Conservation (phyloP, 192 early-diverging fungal species). For the Backusella liffmaniae region DNA sequence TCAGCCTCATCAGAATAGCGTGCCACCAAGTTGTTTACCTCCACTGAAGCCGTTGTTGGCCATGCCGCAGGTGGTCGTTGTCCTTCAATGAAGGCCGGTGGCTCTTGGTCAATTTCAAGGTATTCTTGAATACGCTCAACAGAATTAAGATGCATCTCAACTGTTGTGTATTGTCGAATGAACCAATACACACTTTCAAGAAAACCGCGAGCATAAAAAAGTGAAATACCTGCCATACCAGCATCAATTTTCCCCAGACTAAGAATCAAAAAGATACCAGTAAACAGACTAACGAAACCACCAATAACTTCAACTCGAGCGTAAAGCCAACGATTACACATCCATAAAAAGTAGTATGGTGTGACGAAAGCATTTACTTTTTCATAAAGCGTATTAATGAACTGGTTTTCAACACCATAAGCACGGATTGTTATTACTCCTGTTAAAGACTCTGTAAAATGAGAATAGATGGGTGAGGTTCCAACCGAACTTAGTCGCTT, state of each 20-base stretch:
- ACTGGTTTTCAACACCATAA: constrained; percentile 64
- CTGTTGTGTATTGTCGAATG: constrained; percentile 65
- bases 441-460: constrained; percentile 78
- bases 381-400: constrained; percentile 57
- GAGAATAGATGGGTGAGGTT: constrained; percentile 72
- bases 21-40: constrained; percentile 56
- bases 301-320: constrained; percentile 52
- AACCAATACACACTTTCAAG: constrained; percentile 57
- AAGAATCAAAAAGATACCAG: constrained; percentile 62
- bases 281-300: constrained; percentile 66
- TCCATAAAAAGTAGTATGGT: constrained; percentile 71
- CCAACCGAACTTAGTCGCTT: constrained; percentile 82
- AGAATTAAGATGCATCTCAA: constrained; percentile 84
- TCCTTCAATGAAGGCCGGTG: constrained; percentile 54
- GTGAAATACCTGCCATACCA: constrained; percentile 78
- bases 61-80: constrained; percentile 47
- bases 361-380: constrained; percentile 68
- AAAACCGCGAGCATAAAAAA: constrained; percentile 83
- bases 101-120: constrained; percentile 76
- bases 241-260: constrained; percentile 54
- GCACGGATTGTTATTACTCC: constrained; percentile 83
- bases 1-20: constrained; percentile 63
- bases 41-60: constrained; percentile 62
- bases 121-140: constrained; percentile 89
- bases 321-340: constrained; percentile 78